Conservation (phyloP, 2,329 filamentous ascomycete species). For the Colletotrichum theobromicola region DNA sequence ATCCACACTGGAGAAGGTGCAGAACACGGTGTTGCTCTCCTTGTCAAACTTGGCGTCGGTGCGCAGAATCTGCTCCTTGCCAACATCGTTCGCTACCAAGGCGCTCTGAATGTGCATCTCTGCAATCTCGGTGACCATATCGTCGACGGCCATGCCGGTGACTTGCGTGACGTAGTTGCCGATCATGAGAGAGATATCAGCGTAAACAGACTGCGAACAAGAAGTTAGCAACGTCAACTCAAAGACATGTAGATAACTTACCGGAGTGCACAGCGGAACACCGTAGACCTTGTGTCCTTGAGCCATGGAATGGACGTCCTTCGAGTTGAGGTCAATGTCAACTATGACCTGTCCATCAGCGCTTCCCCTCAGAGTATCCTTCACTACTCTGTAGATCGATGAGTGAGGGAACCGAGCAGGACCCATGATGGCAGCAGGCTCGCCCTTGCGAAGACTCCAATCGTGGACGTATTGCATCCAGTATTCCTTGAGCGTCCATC, state of each 20-base stretch:
- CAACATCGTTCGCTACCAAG: conserved; percentile 60
- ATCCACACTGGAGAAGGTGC: neutral
- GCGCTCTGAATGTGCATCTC: conserved; percentile 74
- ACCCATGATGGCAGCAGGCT: conserved; percentile 46
- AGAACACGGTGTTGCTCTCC: conserved; percentile 27
- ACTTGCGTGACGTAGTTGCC: conserved; percentile 68
- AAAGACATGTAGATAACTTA: neutral
- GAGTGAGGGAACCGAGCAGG: conserved; percentile 34
- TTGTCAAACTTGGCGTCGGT: conserved; percentile 64
- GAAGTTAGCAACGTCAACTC: neutral
- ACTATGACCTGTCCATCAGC: conserved; percentile 66
- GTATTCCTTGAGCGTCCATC: conserved; percentile 76
- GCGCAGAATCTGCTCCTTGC: conserved; percentile 61
- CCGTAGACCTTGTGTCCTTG: conserved; percentile 73
- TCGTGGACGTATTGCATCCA: conserved; percentile 69
- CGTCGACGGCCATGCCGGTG: conserved; percentile 58
- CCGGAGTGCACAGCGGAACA: conserved; percentile 67
- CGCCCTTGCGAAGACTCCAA: conserved; percentile 76
- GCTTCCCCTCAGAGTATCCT: conserved; percentile 64
- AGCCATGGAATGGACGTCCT: conserved; percentile 65
- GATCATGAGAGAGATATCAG: conserved; percentile 68
- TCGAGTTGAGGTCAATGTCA: conserved; percentile 62
- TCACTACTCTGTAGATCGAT: conserved; percentile 62
- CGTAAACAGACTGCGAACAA: conserved; percentile 40
- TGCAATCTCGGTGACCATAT: conserved; percentile 66